Evolutionary conservation across 192 early-diverging fungal genomes (phyloP).

Genomic region (Paraglomus occultum): DNA sequence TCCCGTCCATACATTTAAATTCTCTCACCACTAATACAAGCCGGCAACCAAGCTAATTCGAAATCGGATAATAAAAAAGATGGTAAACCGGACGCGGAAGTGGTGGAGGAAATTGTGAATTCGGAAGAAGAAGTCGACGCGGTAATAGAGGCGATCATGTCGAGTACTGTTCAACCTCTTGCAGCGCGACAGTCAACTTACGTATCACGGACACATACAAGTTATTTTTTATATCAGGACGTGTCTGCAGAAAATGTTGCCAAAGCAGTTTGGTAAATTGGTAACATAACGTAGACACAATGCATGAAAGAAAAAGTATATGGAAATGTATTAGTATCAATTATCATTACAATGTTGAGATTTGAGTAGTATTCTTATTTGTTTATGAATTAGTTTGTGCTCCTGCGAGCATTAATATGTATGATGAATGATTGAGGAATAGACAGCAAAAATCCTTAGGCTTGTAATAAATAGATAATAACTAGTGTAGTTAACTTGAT

Average conservation of each 20-base stretch:
- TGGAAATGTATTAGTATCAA: background rate
- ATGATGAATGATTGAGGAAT: no score
- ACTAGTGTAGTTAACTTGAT: no score
- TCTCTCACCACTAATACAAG: slow-evolving; percentile 30
- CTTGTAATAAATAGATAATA: no score
- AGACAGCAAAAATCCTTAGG: no score
- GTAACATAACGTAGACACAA: no score
- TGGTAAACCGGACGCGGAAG: slow-evolving; percentile 46
- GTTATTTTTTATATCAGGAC: slow-evolving; percentile 17
- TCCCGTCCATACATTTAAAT: background rate
- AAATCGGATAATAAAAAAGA: slow-evolving; percentile 40
- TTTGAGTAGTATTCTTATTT: no score
- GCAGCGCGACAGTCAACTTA: slow-evolving; percentile 40
- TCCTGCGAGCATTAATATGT: no score
- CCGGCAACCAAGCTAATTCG: slow-evolving; percentile 23
- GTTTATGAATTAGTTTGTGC: no score
- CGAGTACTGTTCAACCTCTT: slow-evolving; percentile 63
- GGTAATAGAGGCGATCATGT: slow-evolving; percentile 61
- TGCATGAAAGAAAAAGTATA: no score
- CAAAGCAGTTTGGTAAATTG: no score
- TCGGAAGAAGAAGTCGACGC: slow-evolving; percentile 74
- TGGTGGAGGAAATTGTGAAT: slow-evolving; percentile 55
- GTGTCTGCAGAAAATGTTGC: background rate
- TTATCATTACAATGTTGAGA: background rate
- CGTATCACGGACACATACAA: slow-evolving; percentile 5